Evolutionary conservation across 495 filamentous ascomycete genomes (phyloP).

Genomic region (Penicillium daleae): DNA sequence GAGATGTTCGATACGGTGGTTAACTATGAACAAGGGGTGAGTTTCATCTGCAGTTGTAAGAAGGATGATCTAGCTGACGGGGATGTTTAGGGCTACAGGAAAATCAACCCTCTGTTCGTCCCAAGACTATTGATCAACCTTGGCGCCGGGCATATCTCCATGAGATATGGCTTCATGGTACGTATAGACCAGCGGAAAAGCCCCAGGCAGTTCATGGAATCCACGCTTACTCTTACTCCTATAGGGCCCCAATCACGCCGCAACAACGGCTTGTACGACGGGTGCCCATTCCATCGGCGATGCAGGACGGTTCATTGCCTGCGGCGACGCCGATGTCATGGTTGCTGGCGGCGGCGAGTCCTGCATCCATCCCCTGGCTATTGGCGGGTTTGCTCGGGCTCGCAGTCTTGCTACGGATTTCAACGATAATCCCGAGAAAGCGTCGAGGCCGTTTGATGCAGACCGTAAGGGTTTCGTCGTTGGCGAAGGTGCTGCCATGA

Average conservation of each 20-base stretch:
- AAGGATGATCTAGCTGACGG: too few species aligned
- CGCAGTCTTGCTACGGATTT: slow-evolving; percentile 80
- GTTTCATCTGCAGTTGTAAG: slow-evolving; percentile 26
- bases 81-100: slow-evolving; percentile 81
- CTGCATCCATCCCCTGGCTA: slow-evolving; percentile 91
- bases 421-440: slow-evolving; percentile 71
- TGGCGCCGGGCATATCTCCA: slow-evolving; percentile 90
- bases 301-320: slow-evolving; percentile 85
- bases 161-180: slow-evolving; percentile 84
- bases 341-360: slow-evolving; percentile 91
- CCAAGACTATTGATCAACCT: slow-evolving; percentile 92
- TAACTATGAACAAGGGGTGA: slow-evolving; percentile 72
- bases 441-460: slow-evolving; percentile 89
- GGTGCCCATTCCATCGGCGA: slow-evolving; percentile 94
- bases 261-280: slow-evolving; percentile 93
- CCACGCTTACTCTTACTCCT: background rate
- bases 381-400: slow-evolving; percentile 88
- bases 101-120: slow-evolving; percentile 90
- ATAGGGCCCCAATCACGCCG: slow-evolving; percentile 86
- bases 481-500: slow-evolving; percentile 85
- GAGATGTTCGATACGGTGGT: slow-evolving; percentile 84
- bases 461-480: slow-evolving; percentile 86
- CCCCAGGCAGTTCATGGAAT: background rate
- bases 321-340: slow-evolving; percentile 92
- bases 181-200: background rate